Percentiles rank a stretch among this genome's conserved stretches.
Conservation (phyloP, 2,329 filamentous ascomycete species). For the Ceratocystis cubensis region DNA sequence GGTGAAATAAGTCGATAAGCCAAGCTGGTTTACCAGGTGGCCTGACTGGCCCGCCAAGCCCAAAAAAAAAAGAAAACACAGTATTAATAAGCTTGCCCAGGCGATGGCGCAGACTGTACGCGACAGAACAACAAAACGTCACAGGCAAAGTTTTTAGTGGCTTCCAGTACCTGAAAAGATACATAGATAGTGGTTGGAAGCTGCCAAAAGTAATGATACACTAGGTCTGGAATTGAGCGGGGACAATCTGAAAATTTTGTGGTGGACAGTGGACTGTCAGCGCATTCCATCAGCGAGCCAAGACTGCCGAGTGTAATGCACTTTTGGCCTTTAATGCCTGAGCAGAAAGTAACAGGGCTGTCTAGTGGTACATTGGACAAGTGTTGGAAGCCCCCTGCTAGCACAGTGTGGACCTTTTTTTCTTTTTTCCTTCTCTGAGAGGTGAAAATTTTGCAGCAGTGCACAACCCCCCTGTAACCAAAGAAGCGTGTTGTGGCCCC, state of each 20-base stretch:
- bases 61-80: not conserved
- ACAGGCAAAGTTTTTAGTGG: conserved; percentile 13
- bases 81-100: not conserved
- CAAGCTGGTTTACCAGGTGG: not conserved
- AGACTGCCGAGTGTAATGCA: not conserved
- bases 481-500: not conserved
- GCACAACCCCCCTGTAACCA: conserved; percentile 11
- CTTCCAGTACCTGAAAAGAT: not conserved
- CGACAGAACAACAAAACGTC: conserved; percentile 15
- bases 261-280: not conserved
- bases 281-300: not conserved
- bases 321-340: conserved; percentile 10
- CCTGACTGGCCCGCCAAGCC: not conserved
- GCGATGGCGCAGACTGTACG: conserved; percentile 16
- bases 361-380: not conserved
- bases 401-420: conserved; percentile 13
- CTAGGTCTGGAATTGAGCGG: not conserved
- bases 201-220: conserved; percentile 16
- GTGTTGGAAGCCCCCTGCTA: not conserved
- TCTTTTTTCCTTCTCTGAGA: not conserved
- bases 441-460: conserved; percentile 14
- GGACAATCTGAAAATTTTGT: too few species aligned
- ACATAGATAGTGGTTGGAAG: not conserved
- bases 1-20: not conserved
- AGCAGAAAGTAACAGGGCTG: not conserved